Evolutionary conservation across 2,329 filamentous ascomycete genomes (phyloP), one percentile per base, ranked within the genome.

Genomic region (Aureobasidium sp.): DNA sequence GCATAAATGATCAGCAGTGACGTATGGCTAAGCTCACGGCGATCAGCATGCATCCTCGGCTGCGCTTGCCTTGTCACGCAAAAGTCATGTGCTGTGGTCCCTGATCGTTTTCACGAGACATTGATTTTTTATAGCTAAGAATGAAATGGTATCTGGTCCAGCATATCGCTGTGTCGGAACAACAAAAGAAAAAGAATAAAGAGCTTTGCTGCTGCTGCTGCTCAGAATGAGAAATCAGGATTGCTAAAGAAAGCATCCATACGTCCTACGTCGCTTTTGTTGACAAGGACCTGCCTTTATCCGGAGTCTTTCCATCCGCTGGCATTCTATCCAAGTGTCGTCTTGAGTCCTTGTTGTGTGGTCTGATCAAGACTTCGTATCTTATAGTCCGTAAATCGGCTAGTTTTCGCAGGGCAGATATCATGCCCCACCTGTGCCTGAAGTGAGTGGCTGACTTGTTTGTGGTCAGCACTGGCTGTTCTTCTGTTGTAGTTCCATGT

Each of bases 51-150:
- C 29, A 9, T 23, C 20, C n/a, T 48, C 55, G 55, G 55, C 55
- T 58, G 42, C 41, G 23, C n/a, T 48, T 58, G 42, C 55, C 55
- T 26, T 46, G 12, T 20, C 12, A 15, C 13, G 10, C n/a, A 36
- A 23, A 46, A 12, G 32, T 58, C 55, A 47, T 58, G 55, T 58
- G 55, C 55, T 36, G 42, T 58, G 42, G 32, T 58, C 42, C 41
- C 13, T 47, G 29, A 36, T 39, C 41, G 32, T 27, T 42, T 29
- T 48, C 29, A 26, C 17, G 15, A 26, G 48, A 32, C 4, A 34
- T 47, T 39, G 26, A n/a, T 57, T 39, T 46, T 34, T 8, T 17
- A 34, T 46, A 46, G 53, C 41, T 57, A 55, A 39, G 42, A 17
- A 48, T 46, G n/a, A 23, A 20, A 4, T 57, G 27, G 29, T 47